phyloP scores from a whole-genome alignment of 176 grass and related monocot genomes.

The Lolium rigidum region DNA sequence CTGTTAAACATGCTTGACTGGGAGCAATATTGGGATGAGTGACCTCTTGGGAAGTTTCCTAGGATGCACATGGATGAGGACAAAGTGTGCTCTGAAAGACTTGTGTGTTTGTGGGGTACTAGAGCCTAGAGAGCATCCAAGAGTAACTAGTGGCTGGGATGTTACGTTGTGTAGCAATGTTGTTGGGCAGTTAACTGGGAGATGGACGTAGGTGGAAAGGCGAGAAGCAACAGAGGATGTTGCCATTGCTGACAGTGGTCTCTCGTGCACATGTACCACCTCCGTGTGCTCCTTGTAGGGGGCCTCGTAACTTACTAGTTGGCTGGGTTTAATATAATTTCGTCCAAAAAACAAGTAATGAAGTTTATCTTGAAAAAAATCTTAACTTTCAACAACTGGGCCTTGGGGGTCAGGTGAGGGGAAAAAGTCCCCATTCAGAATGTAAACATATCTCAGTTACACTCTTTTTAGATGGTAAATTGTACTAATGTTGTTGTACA shows the following conservation, averaged over 20 bases:
- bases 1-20: too few relatives aligned
- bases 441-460: not conserved
- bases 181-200: too few relatives aligned
- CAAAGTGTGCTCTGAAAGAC: too few relatives aligned
- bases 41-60: not conserved
- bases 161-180: too few relatives aligned
- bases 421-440: conserved; percentile 24
- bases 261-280: not conserved
- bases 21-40: too few relatives aligned
- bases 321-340: not conserved
- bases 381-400: not conserved
- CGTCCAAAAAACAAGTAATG: not conserved
- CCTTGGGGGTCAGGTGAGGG: too few relatives aligned
- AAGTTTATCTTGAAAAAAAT: not conserved
- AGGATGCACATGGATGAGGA: too few relatives aligned
- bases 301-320: not conserved
- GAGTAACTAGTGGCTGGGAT: too few relatives aligned
- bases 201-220: not conserved
- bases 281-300: not conserved
- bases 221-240: not conserved
- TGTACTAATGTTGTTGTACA: not conserved
- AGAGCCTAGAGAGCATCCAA: too few relatives aligned
- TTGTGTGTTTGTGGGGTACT: too few relatives aligned
- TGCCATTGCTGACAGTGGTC: not conserved
- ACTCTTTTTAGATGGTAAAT: conserved; percentile 14